Evolutionary conservation across 2,329 filamentous ascomycete species (phyloP).

Genomic region (Xylariaceae sp.): DNA sequence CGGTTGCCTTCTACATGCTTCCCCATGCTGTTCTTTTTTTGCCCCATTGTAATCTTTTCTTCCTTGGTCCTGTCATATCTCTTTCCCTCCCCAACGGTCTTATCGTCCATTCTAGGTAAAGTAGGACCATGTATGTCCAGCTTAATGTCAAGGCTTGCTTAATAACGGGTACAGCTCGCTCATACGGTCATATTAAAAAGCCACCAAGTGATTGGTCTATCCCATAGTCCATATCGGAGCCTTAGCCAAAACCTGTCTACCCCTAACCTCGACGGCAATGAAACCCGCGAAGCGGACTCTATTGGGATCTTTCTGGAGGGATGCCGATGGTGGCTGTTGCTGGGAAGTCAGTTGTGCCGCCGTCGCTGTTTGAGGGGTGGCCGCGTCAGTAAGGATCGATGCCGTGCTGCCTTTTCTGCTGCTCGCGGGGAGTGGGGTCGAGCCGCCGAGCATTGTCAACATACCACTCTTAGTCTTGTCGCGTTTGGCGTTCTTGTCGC

Average conservation of each 20-base stretch:
- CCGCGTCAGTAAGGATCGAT: constrained; percentile 42
- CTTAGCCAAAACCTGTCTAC: constrained; percentile 72
- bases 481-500: constrained; percentile 36
- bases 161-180: no score
- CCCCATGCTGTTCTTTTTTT: no score
- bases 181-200: no score
- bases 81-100: no score
- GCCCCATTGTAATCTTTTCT: no score
- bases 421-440: constrained; percentile 26
- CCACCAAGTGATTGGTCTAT: constrained; percentile 21
- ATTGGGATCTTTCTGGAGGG: constrained; percentile 44
- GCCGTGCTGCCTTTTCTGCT: constrained; percentile 35
- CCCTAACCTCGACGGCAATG: constrained; percentile 70
- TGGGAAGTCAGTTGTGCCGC: constrained; percentile 27
- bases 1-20: no score
- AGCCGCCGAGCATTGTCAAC: constrained; percentile 35
- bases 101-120: no score
- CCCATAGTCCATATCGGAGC: constrained; percentile 67
- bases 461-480: constrained; percentile 50
- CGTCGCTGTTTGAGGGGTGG: constrained; percentile 28
- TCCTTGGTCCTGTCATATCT: no score
- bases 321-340: constrained; percentile 36
- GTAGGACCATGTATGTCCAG: no score
- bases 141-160: no score
- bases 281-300: constrained; percentile 76